phyloP scores from a whole-genome alignment of 345 rosid genomes.

The Citrus cavaleriei region DNA sequence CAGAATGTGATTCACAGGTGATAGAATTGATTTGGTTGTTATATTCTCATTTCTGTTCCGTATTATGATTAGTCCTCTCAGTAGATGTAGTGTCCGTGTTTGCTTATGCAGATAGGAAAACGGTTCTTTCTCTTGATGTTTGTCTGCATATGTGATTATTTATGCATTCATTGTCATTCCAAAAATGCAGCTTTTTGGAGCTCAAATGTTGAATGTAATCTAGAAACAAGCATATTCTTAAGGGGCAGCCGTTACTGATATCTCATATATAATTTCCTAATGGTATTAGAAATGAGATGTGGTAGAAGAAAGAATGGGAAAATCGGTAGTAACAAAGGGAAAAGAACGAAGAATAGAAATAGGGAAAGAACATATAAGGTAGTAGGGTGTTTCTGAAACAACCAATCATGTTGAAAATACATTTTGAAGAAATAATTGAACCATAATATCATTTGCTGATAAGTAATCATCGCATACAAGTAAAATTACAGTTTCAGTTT shows the following conservation, averaged over 20 bases:
- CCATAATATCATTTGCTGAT: not conserved
- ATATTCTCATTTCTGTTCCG: not conserved
- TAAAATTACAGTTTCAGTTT: not conserved
- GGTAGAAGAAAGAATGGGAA: not conserved
- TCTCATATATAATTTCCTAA: not conserved
- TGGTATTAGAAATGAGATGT: not conserved
- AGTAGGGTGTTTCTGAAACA: not conserved
- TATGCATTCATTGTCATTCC: too few relatives aligned
- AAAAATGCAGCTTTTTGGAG: not conserved
- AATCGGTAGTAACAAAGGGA: not conserved
- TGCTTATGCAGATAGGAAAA: not conserved
- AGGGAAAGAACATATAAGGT: not conserved
- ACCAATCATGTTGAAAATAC: not conserved
- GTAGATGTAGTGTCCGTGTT: not conserved
- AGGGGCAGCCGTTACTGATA: not conserved
- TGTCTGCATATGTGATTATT: too few relatives aligned
- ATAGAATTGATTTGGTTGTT: not conserved
- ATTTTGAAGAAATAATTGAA: not conserved
- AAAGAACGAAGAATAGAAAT: not conserved
- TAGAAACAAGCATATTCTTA: not conserved
- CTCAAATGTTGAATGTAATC: not conserved
- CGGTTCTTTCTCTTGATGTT: too few relatives aligned
- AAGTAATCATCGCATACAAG: not conserved
- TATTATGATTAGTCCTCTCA: not conserved
- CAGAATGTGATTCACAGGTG: constrained; percentile 57